These are phyloP conservation scores for Artemisia argyi DNA, from an alignment of 129 eudicot species.

Conservation along the genomic window DNA sequence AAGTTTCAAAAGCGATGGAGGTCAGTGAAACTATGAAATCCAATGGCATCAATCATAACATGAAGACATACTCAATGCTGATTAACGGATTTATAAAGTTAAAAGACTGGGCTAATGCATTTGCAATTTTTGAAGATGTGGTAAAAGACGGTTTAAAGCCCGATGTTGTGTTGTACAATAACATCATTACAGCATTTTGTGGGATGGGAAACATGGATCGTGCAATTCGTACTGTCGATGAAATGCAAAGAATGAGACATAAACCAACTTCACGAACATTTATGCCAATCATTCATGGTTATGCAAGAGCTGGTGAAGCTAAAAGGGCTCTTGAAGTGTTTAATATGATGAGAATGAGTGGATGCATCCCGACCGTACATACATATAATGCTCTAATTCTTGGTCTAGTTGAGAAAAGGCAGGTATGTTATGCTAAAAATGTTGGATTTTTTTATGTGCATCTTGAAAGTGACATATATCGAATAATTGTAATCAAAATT, in stretches of 20 bases:
- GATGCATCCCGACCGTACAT: constrained; percentile 87
- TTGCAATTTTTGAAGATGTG: constrained; percentile 88
- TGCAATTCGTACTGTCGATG: constrained; percentile 71
- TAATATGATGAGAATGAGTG: constrained; percentile 86
- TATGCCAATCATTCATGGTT: constrained; percentile 92
- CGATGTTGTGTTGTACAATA: constrained; percentile 88
- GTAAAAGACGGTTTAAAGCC: constrained; percentile 78
- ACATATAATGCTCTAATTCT: constrained; percentile 80
- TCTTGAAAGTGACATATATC: not conserved
- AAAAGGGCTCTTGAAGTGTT: constrained; percentile 74
- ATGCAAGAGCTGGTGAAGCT: constrained; percentile 78
- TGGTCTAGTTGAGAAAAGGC: constrained; percentile 87
- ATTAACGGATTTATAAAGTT: constrained; percentile 77
- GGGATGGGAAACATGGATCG: constrained; percentile 97
- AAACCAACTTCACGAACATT: constrained; percentile 80
- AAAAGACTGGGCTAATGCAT: constrained; percentile 95
- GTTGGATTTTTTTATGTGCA: not conserved
- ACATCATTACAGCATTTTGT: constrained; percentile 83
- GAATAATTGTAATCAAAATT: not conserved
- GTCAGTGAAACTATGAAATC: constrained; percentile 68
- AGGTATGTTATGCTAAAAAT: constrained; percentile 39
- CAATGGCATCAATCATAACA: constrained; percentile 73
- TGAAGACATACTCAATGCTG: constrained; percentile 97
- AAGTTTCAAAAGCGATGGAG: constrained; percentile 83
- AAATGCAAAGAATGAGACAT: constrained; percentile 74